Evolutionary conservation across 768 basidiomycete species (phyloP), one percentile per base, ranked within the genome.

Genomic region (Leccinum sublutescens): DNA sequence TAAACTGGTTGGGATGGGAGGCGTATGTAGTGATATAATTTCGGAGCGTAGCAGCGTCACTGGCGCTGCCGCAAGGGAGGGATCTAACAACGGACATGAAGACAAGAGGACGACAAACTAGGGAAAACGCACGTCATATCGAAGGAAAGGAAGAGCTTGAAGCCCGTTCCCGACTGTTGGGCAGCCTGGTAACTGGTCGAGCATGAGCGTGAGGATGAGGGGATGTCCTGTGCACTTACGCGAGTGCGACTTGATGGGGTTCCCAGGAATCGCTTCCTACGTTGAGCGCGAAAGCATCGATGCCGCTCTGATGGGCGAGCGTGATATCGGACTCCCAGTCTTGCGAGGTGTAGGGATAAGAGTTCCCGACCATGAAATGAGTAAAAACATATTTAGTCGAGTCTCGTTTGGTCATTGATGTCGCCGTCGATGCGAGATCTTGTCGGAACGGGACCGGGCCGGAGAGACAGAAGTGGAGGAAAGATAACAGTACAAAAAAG

Each of bases 61-160:
- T 66, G 21, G 78, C 62, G 15, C 77, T 76, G 7, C 66, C 68
- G 62, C 88, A 87, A 5, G 85, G 81, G 50, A 87, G 71, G 4
- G 81, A 81, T 4, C 85, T 87, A 43, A 29, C 5, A 51, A 25
- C 19, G 21, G 54, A 50, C 49, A 50, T 62, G 27, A 53, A 40
- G 25, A 52, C 36, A 43, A 7, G 5, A 53, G 38, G 2, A 43
- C 31, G n/a, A 50, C 12, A 23, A 33, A 56, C 5, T 43, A 48
- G 3, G 40, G 52, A 25, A 52, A 23, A 80, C 79, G 64, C 65
- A 88, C 85, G 84, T 75, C 90, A 90, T 91, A 66, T 93, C 91
- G 52, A 92, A 82, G 14, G 87, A 90, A 59, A 92, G 66, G 74
- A 91, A 91, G 52, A 93, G 75, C 68, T 88, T 85, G 78, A 91